Percentiles rank a stretch among this genome's conserved stretches.
These are phyloP conservation scores for Lachancea sp. DNA, from an alignment of 805 yeast genomes.

Conservation along the genomic window DNA sequence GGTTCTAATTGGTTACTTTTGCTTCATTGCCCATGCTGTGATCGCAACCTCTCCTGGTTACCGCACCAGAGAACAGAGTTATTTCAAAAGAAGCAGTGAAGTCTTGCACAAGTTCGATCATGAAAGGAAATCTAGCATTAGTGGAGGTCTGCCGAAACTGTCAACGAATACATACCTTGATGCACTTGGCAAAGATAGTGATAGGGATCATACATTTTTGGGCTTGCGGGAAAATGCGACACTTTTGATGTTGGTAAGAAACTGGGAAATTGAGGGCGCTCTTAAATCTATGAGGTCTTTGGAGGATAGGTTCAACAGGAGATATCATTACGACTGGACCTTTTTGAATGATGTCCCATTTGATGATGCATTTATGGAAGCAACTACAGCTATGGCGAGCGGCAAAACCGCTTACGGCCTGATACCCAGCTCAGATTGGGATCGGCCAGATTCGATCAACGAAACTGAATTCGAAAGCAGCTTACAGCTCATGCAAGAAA, in stretches of 20 bases:
- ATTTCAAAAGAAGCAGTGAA: conserved; percentile 13
- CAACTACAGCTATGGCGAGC: conserved; percentile 52
- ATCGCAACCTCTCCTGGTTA: conserved; percentile 2
- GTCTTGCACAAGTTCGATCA: conserved; percentile 16
- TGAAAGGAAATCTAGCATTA: conserved; percentile 9
- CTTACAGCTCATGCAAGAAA: conserved; percentile 38
- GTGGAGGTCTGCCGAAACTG: conserved; percentile 17
- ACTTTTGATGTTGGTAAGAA: conserved; percentile 78
- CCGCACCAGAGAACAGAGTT: background rate
- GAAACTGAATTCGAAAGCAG: conserved; percentile 44
- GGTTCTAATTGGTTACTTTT: background rate
- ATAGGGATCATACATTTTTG: background rate
- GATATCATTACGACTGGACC: conserved; percentile 70
- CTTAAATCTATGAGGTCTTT: conserved; percentile 66
- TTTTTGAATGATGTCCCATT: conserved; percentile 72
- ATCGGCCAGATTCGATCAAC: conserved; percentile 66
- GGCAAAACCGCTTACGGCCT: conserved; percentile 64
- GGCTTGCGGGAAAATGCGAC: conserved; percentile 57
- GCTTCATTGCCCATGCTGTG: conserved; percentile 5
- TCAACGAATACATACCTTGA: conserved; percentile 26
- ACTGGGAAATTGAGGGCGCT: conserved; percentile 71
- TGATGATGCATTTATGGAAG: conserved; percentile 52
- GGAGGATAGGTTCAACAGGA: conserved; percentile 66
- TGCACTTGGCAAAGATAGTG: conserved; percentile 10
- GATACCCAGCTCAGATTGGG: conserved; percentile 69